A percentile compares a stretch with the other conserved stretches of the same genome.
Evolutionary conservation across 1,284 basidiomycete genomes (phyloP).

Genomic region (Ceratobasidium sp.): DNA sequence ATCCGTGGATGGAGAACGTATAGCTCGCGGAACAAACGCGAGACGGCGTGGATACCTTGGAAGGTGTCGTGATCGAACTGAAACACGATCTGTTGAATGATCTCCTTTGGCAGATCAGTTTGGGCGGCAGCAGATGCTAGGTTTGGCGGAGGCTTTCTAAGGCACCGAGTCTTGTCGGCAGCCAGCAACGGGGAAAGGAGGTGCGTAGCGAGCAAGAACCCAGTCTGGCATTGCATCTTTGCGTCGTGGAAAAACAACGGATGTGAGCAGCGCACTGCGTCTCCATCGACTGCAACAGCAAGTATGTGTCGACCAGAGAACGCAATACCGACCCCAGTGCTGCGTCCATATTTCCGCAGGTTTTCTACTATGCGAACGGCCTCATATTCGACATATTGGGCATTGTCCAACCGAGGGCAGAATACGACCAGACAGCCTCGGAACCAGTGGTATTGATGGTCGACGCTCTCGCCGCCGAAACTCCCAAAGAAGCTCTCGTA

Average conservation of each 20-base stretch:
- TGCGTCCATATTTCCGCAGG: neutral
- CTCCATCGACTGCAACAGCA: neutral
- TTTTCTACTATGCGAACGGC: neutral
- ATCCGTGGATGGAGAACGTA: neutral
- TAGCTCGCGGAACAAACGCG: slow-evolving; percentile 1
- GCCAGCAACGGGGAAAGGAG: neutral
- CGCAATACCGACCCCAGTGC: neutral
- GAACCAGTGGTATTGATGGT: neutral
- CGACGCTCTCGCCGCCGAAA: neutral
- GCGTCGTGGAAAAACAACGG: neutral
- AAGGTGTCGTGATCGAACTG: neutral
- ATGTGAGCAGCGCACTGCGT: neutral
- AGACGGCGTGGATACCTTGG: neutral
- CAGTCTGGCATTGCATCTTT: neutral
- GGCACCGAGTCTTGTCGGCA: neutral
- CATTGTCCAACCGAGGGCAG: slow-evolving; percentile 5
- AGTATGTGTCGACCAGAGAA: slow-evolving; percentile 12
- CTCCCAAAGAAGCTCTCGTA: neutral
- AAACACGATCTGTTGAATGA: neutral
- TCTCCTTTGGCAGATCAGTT: neutral
- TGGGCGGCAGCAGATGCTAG: neutral
- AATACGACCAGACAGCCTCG: slow-evolving; percentile 8
- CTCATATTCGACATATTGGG: neutral
- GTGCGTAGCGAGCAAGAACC: neutral
- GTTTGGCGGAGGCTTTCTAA: neutral